These are phyloP conservation scores for Candida xyloterini DNA, from an alignment of 805 yeast genomes.

Conservation along the genomic window DNA sequence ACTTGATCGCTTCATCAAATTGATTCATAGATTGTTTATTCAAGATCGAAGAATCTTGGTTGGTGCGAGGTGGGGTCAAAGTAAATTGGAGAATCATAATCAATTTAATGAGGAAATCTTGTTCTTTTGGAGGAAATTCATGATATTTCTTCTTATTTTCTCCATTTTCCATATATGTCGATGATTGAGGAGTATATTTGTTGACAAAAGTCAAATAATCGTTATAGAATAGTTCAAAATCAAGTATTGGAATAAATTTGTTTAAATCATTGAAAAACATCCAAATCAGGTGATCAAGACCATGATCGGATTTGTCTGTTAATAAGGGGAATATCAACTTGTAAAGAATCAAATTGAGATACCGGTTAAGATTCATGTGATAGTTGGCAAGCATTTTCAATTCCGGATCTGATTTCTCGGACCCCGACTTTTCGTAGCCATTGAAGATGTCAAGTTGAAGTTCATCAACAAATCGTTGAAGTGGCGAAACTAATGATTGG, in stretches of 20 bases:
- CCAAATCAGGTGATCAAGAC: slow-evolving; percentile 44
- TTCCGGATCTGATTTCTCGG: slow-evolving; percentile 16
- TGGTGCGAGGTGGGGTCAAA: slow-evolving; percentile 36
- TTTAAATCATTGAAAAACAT: slow-evolving; percentile 52
- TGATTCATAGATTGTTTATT: slow-evolving; percentile 28
- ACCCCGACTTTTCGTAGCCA: slow-evolving; percentile 24
- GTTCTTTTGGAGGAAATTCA: slow-evolving; percentile 32
- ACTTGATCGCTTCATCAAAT: slow-evolving; percentile 32
- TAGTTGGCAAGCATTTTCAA: slow-evolving; percentile 27
- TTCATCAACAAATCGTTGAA: slow-evolving; percentile 23
- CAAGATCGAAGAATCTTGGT: slow-evolving; percentile 24
- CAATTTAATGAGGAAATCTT: slow-evolving; percentile 45
- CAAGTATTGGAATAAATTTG: slow-evolving; percentile 52
- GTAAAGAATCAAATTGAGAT: slow-evolving; percentile 32
- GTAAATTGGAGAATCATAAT: slow-evolving; percentile 52
- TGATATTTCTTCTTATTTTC: slow-evolving; percentile 38
- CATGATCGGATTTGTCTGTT: slow-evolving; percentile 18
- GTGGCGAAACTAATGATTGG: slow-evolving; percentile 29
- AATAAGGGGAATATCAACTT: slow-evolving; percentile 34
- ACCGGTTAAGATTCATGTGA: slow-evolving; percentile 37
- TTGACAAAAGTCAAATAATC: slow-evolving; percentile 49
- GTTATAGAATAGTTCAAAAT: slow-evolving; percentile 50
- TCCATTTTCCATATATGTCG: slow-evolving; percentile 40
- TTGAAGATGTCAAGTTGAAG: slow-evolving; percentile 28
- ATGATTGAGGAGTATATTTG: slow-evolving; percentile 30